Evolutionary conservation across 2,329 filamentous ascomycete genomes (phyloP).

Genomic region (Fusarium cyanostomum): DNA sequence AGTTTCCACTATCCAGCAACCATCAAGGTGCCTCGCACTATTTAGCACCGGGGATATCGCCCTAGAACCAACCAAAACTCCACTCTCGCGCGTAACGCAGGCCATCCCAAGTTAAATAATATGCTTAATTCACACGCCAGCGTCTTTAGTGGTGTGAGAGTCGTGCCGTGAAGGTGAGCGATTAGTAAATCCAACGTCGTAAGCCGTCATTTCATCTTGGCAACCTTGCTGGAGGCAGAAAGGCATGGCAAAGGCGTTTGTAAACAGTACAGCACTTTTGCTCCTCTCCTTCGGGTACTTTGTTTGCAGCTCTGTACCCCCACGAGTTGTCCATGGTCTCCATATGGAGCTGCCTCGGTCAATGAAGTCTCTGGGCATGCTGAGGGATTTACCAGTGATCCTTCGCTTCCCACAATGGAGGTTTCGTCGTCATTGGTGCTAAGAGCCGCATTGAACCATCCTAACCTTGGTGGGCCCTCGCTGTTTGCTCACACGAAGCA

Average conservation of each 20-base stretch:
- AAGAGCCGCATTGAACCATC: no score
- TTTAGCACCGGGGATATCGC: neutral
- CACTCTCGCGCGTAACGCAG: slow-evolving; percentile 10
- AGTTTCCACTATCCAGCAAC: slow-evolving; percentile 26
- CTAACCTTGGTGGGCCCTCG: neutral
- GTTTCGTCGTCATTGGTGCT: no score
- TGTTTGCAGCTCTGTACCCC: neutral
- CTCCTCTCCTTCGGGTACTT: no score
- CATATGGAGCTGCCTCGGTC: neutral
- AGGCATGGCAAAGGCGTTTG: neutral
- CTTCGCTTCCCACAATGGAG: no score
- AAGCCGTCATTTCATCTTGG: neutral
- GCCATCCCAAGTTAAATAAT: slow-evolving; percentile 37
- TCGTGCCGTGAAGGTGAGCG: neutral
- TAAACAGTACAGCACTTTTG: no score
- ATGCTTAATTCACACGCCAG: slow-evolving; percentile 37
- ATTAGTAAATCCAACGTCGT: neutral
- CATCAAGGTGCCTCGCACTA: slow-evolving; percentile 38
- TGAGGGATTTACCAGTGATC: slow-evolving; percentile 15
- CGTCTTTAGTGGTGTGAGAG: neutral
- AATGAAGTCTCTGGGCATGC: neutral
- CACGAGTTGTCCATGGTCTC: no score
- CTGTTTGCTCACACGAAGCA: neutral
- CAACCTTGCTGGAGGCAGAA: slow-evolving; percentile 12
- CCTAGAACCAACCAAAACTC: neutral